These are phyloP conservation scores for Aspergillus costaricaensis DNA, from an alignment of 2,329 filamentous ascomycete genomes.

Conservation along the genomic window DNA sequence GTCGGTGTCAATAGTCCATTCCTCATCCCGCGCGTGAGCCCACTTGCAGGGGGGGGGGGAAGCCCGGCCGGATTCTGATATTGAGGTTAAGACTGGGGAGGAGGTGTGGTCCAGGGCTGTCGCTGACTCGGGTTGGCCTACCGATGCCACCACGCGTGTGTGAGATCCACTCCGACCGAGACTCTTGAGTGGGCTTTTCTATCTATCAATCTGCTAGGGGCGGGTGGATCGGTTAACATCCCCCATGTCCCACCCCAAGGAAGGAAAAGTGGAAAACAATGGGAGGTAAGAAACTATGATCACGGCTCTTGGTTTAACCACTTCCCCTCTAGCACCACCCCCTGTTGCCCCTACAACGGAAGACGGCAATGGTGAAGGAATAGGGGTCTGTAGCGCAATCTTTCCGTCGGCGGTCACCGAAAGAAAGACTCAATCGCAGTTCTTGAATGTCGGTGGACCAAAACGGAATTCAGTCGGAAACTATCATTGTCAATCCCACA, in stretches of 20 bases:
- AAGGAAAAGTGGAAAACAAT: not conserved
- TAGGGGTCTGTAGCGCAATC: conserved; percentile 12
- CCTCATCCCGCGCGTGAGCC: conserved; percentile 1
- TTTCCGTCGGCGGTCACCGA: conserved; percentile 9
- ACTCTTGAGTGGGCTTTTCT: conserved; percentile 9
- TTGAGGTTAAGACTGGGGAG: not conserved
- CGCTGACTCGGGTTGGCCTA: conserved; percentile 8
- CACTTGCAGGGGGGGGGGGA: conserved; percentile 1
- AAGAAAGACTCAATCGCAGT: conserved; percentile 15
- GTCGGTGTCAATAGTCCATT: not conserved
- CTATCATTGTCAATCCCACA: conserved; percentile 7
- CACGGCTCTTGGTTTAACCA: not conserved
- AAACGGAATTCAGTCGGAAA: conserved; percentile 6
- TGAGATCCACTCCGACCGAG: conserved; percentile 9
- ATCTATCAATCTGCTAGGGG: conserved; percentile 18
- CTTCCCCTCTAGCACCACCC: not conserved
- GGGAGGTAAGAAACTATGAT: not conserved
- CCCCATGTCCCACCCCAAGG: conserved; percentile 13
- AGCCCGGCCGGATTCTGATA: conserved; percentile 2
- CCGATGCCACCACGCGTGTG: conserved; percentile 7
- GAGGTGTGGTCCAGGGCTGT: not conserved
- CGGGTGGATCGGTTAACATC: conserved; percentile 11
- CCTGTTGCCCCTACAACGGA: not conserved
- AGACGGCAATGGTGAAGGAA: not conserved
- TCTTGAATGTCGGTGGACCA: conserved; percentile 22